These are phyloP conservation scores for Dryas drummondii DNA, from an alignment of 306 rosid genomes.

Conservation along the genomic window DNA sequence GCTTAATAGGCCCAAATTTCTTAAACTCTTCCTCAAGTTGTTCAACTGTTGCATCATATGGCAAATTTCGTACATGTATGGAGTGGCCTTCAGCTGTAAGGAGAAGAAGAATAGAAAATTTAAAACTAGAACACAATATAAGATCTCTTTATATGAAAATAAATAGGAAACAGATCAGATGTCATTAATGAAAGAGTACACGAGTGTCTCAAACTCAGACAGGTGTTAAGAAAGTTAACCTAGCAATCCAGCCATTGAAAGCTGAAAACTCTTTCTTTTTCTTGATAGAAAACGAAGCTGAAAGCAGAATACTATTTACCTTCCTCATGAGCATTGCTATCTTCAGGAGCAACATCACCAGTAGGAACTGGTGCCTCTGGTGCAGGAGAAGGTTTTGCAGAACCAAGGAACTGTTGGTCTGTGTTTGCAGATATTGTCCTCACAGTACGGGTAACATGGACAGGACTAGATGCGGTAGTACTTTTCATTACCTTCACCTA, in stretches of 20 bases:
- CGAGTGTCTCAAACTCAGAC: conserved; percentile 3
- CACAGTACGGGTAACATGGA: conserved; percentile 46
- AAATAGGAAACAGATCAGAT: not conserved
- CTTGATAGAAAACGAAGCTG: not conserved
- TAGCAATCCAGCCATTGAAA: conserved; percentile 3
- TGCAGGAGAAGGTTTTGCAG: conserved; percentile 49
- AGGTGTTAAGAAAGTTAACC: conserved; percentile 3
- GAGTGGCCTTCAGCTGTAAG: conserved; percentile 86
- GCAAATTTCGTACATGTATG: conserved; percentile 85
- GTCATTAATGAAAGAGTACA: not conserved
- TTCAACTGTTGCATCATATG: conserved; percentile 79
- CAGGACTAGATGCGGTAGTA: conserved; percentile 42
- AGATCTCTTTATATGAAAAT: not conserved
- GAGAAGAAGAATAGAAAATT: not conserved
- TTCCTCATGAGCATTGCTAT: conserved; percentile 72
- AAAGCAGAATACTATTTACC: conserved; percentile 42
- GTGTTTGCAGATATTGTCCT: conserved; percentile 53
- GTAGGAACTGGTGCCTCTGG: conserved; percentile 55
- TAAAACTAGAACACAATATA: not conserved
- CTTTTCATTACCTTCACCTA: conserved; percentile 68
- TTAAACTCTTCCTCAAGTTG: conserved; percentile 86
- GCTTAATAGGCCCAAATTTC: conserved; percentile 91
- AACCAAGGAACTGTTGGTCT: conserved; percentile 42
- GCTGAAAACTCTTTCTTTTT: not conserved
- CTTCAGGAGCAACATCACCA: conserved; percentile 59